Base-by-base conservation (phyloP, 179 eudicot genomes). In the Silene noctiflora region DNA sequence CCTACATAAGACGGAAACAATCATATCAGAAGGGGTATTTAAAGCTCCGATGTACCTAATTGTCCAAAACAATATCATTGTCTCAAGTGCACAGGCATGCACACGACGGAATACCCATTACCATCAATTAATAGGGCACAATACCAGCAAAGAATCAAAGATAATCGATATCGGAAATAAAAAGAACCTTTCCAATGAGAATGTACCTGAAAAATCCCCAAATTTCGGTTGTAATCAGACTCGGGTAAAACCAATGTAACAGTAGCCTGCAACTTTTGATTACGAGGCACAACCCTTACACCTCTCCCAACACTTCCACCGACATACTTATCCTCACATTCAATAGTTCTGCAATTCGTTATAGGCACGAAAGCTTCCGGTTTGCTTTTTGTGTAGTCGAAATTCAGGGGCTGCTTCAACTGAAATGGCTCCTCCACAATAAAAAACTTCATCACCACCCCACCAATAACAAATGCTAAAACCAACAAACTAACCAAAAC, bases 201-300 rank as follows among this genome's bases (percentile, higher is more conserved):
- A 48, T 29, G 4, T 86, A 94, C 97, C 97, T 94, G 98, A 80
- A 94, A 94, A 21, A 90, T 84, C 75, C 97, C 98, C 76, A 94
- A 88, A 74, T 89, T 87, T 72, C 84, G 83, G 80, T 94, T 94
- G 72, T 92, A 92, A 69, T 89, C 93, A 12, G 98, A 94, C 77
- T 94, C 98, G 0, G 98, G 98, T 82, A 94, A 67, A 20, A 79
- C 86, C 85, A 94, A 79, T 11, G 84, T 80, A 64, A 94, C 85
- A 63, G 87, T 88, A 27, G 86, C 91, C 87, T 85, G 85, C 86
- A 92, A 75, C 82, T 90, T 91, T 31, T 92, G 92, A 76, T 85
- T 81, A 55, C 46, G 73, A 73, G 91, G 87, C 72, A 92, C 76
- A 60, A 81, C 86, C 80, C 91, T 78, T 6, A 75, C 58, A 71